Base-by-base conservation (phyloP, 805 yeast species). In the Kodamaea laetipori region DNA sequence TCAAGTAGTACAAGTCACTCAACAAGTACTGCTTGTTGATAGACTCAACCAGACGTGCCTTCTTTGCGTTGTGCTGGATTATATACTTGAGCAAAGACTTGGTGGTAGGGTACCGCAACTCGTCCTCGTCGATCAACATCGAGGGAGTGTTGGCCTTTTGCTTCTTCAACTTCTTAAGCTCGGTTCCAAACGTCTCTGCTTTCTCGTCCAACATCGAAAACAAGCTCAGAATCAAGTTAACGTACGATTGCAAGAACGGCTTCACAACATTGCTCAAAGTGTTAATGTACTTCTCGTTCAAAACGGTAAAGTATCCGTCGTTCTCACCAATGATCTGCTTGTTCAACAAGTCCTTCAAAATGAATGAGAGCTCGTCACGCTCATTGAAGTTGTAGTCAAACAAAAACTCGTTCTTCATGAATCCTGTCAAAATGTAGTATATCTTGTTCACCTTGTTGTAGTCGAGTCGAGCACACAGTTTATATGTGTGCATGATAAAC, bases 11-110 rank as follows among this genome's bases (percentile, higher is more conserved):
- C 43, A 71, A 56, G 41, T 67, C 64, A 36, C 69, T 63, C 25
- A 71, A 54, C 39, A 71, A 57, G 50, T 71, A 70, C 49, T 70
- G 75, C 53, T 70, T 71, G 50, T 71, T 70, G 44, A 61, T 59
- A 6, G 69, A 56, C 51, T 71, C 76, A 26, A 37, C 37, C 31
- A 63, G 45, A 8, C 32, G 36, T 18, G 27, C 33, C 17, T 16
- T 24, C 13, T 32, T 54, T 56, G 28, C 28, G 23, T 42, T 42
- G 37, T 17, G 13, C 27, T 32, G 38, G 43, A 59, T 64, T 17
- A 57, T 58, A 17, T 54, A 42, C 46, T 61, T 64, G 32, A 67
- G 52, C 35, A 66, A 53, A 6, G 56, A 49, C 46, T 64, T 66
- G 13, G 72, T 66, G 18, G 64, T 61, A 3, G 70, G 70, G 48